Conservation (phyloP, 2,329 filamentous ascomycete genomes). For the Ilyonectria robusta region DNA sequence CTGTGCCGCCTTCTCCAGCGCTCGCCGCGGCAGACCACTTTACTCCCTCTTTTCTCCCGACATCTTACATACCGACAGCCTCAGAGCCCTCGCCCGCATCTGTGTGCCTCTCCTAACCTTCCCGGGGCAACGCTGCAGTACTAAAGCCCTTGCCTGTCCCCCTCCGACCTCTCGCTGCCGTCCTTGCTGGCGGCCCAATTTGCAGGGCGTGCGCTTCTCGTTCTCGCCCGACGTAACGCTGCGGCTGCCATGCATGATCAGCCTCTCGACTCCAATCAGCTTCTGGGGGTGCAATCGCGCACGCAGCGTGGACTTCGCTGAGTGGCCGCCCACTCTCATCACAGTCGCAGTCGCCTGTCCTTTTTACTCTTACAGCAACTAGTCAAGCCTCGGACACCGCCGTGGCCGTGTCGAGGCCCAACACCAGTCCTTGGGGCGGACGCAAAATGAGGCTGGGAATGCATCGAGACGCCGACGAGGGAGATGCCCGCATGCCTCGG, state of each 20-base stretch:
- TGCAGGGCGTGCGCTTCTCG: conserved; percentile 41
- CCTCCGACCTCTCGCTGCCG: conserved; percentile 23
- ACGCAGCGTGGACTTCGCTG: conserved; percentile 49
- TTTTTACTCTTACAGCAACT: conserved; percentile 36
- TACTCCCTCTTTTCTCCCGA: conserved; percentile 28
- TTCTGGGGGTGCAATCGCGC: conserved; percentile 44
- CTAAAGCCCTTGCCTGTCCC: conserved; percentile 19
- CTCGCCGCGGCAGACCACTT: conserved; percentile 23
- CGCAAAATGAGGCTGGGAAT: conserved; percentile 52
- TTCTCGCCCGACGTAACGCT: conserved; percentile 48
- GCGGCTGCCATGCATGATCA: conserved; percentile 51
- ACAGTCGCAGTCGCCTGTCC: conserved; percentile 36
- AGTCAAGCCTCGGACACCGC: conserved; percentile 39
- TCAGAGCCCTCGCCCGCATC: background rate
- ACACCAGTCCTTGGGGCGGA: conserved; percentile 42
- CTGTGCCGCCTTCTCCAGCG: conserved; percentile 42
- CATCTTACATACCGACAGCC: conserved; percentile 8
- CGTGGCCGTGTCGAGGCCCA: conserved; percentile 46
- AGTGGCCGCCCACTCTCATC: conserved; percentile 45
- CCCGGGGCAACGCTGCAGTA: conserved; percentile 5
- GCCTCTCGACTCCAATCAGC: conserved; percentile 48
- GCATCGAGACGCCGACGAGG: conserved; percentile 49
- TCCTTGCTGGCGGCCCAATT: conserved; percentile 46
- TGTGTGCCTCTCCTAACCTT: background rate
- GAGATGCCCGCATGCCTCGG: conserved; percentile 46